Conservation (phyloP, 2,329 filamentous ascomycete genomes). For the Cladosporium sp. region DNA sequence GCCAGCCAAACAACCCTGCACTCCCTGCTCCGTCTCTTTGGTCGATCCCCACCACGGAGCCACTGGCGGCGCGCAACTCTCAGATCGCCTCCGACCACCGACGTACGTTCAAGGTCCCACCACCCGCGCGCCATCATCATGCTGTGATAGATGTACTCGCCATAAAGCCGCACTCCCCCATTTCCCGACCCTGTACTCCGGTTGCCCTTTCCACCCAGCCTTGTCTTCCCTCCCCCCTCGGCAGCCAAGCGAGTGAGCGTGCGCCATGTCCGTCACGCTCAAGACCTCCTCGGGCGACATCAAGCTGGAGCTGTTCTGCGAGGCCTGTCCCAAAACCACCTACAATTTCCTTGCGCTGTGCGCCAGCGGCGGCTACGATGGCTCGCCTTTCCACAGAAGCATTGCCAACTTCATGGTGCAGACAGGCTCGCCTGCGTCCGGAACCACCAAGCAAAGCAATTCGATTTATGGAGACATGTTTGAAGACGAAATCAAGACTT, state of each 20-base stretch:
- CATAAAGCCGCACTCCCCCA: conserved; percentile 3
- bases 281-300: conserved; percentile 86
- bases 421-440: conserved; percentile 55
- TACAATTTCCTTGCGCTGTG: conserved; percentile 86
- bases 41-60: background rate
- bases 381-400: conserved; percentile 71
- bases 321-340: conserved; percentile 86
- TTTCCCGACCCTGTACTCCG: conserved; percentile 7
- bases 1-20: background rate
- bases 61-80: background rate
- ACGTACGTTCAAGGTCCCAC: too few species aligned
- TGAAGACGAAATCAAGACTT: conserved; percentile 72
- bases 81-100: background rate
- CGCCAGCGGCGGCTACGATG: conserved; percentile 71
- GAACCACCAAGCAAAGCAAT: conserved; percentile 39
- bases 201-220: background rate
- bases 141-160: background rate
- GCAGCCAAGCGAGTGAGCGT: background rate
- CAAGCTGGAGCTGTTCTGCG: conserved; percentile 95
- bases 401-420: conserved; percentile 80
- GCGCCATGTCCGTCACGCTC: conserved; percentile 52
- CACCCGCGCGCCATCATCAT: conserved; percentile 3
- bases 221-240: background rate
- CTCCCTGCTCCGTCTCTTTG: too few species aligned
- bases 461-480: conserved; percentile 71